phyloP scores from a whole-genome alignment of 495 filamentous ascomycete genomes.

The Talaromyces trachyspermus region DNA sequence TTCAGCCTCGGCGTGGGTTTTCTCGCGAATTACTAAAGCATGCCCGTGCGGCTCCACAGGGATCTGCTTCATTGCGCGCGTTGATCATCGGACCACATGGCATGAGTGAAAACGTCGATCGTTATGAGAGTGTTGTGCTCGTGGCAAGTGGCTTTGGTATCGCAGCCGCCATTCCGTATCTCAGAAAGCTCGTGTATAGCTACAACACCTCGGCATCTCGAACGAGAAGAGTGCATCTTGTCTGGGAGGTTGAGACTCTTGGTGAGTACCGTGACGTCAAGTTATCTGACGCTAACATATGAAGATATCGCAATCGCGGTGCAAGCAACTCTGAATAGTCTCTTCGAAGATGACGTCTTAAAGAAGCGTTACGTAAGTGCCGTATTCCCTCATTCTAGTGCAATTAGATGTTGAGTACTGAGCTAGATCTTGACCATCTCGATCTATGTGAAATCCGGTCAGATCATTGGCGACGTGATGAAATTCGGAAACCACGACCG shows the following conservation, averaged over 20 bases:
- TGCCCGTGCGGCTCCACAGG: background rate
- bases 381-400: background rate
- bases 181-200: conserved; percentile 23
- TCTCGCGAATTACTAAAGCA: background rate
- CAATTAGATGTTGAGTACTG: background rate
- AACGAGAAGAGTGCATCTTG: conserved; percentile 19
- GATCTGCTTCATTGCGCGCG: background rate
- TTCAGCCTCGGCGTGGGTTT: conserved; percentile 10
- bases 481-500: background rate
- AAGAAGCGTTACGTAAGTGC: conserved; percentile 13
- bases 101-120: background rate
- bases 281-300: background rate
- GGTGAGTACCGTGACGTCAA: conserved; percentile 4
- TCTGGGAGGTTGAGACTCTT: conserved; percentile 23
- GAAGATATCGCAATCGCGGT: conserved; percentile 13
- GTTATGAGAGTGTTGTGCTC: background rate
- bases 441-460: background rate
- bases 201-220: conserved; percentile 17
- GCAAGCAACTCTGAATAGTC: conserved; percentile 11
- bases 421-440: background rate
- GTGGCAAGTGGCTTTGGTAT: conserved; percentile 18
- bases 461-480: background rate
- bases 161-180: conserved; percentile 17
- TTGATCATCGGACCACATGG: background rate
- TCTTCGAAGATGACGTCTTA: conserved; percentile 12